Evolutionary conservation across 2,329 filamentous ascomycete genomes (phyloP).

Genomic region (Graphium sp.): DNA sequence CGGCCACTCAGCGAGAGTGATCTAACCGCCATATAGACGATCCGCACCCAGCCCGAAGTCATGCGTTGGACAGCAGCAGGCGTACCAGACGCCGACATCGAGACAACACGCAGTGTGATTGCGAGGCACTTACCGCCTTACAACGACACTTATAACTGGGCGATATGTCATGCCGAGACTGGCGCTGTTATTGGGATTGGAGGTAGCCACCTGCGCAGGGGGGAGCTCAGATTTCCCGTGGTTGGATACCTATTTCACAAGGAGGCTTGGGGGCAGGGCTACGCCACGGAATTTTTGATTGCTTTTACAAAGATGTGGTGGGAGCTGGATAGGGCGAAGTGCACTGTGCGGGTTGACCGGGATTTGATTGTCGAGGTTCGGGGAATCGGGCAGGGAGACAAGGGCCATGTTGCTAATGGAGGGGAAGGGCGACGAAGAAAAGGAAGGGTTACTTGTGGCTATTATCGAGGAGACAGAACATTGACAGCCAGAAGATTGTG

Average conservation of each 20-base stretch:
- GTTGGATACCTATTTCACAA: conserved; percentile 39
- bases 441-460: conserved; percentile 26
- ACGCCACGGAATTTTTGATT: conserved; percentile 37
- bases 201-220: conserved; percentile 18
- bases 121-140: conserved; percentile 25
- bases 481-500: conserved; percentile 36
- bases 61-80: conserved; percentile 40
- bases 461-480: conserved; percentile 31
- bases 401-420: too few relatives aligned
- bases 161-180: conserved; percentile 27
- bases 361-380: conserved; percentile 14
- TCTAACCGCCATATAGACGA: conserved; percentile 25
- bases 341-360: conserved; percentile 25
- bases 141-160: conserved; percentile 39
- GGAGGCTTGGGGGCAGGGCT: conserved; percentile 36
- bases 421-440: conserved; percentile 11
- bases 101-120: conserved; percentile 23
- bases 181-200: conserved; percentile 34
- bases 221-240: conserved; percentile 34
- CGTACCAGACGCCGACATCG: conserved; percentile 21
- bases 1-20: conserved; percentile 32
- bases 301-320: conserved; percentile 29
- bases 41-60: conserved; percentile 41
- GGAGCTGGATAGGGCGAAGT: conserved; percentile 26
- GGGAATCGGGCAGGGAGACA: neutral